Base-by-base conservation (phyloP, 179 eudicot genomes). In the Silene coronaria region DNA sequence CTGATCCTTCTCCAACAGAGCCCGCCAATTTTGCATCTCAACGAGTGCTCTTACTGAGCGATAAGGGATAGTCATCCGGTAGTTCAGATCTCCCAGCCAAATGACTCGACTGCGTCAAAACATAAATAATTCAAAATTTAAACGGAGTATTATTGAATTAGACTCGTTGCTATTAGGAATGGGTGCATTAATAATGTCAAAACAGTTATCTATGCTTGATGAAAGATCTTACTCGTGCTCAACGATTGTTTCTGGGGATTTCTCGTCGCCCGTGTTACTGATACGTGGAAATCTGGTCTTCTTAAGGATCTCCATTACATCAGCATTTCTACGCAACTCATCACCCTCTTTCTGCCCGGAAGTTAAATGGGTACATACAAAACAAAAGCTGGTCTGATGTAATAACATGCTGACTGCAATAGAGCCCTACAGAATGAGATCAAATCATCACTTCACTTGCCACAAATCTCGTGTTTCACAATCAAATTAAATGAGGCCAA, bases 21-120 rank as follows among this genome's bases (percentile, higher is more conserved):
- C 93, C 79, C 89, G 87, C 97, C 97, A 92, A 53, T 90, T 89
- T 55, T 86, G 93, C 97, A 90, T 92, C 84, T 92, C 96, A 67
- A 92, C 96, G 42, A 92, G 93, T 36, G 97, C 93, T 76, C 90
- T 89, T 48, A 91, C 93, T 66, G 78, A 80, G 36, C 97, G 93
- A 67, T 92, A 92, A 61, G 96, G 83, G 5, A 92, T 84, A 45
- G 87, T 77, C 11, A 86, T 22, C 30, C 89, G 87, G 59, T 86
- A 86, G 75, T 86, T 86, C 72, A 86, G 75, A 73, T 86, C 89
- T 24, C 89, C 89, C 28, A 86, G 85, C 89, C 89, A 86, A 71
- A 86, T 86, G 64, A 84, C 78, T 24, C 82, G 85, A 70, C 89
- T 86, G 84, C 36, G 58, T 73, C 24, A 26, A 72, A 75, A 67